Conservation (phyloP, 1,139 yeast species). For the Saccharomycopsis hybrid region DNA sequence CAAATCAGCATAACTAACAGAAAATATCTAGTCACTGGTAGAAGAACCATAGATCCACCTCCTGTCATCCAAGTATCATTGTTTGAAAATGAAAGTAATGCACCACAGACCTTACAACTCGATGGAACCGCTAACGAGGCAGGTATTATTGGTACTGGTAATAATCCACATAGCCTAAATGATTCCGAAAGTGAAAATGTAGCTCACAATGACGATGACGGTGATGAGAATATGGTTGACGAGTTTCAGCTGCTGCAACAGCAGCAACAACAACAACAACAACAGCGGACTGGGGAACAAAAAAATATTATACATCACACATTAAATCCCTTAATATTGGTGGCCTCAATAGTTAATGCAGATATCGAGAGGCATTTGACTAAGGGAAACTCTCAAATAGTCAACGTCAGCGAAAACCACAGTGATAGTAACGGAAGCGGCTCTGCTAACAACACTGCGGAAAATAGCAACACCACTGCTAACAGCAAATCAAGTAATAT, state of each 20-base stretch:
- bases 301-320: constrained; percentile 20
- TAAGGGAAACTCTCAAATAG: no score
- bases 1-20: no score
- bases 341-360: constrained; percentile 16
- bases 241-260: neutral
- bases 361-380: neutral
- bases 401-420: no score
- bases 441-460: neutral
- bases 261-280: neutral
- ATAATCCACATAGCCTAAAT: neutral
- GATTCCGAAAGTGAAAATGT: neutral
- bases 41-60: constrained; percentile 22
- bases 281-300: neutral
- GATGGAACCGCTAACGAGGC: neutral
- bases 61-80: constrained; percentile 21
- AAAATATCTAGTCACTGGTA: constrained; percentile 20
- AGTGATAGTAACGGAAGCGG: no score
- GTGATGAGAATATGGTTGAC: neutral
- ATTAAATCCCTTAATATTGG: constrained; percentile 19
- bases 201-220: neutral
- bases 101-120: neutral
- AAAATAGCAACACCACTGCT: neutral
- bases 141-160: neutral
- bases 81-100: neutral
- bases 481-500: no score